phyloP scores from a whole-genome alignment of 1,139 yeast genomes.

The Debaryomycetaceae sp. region DNA sequence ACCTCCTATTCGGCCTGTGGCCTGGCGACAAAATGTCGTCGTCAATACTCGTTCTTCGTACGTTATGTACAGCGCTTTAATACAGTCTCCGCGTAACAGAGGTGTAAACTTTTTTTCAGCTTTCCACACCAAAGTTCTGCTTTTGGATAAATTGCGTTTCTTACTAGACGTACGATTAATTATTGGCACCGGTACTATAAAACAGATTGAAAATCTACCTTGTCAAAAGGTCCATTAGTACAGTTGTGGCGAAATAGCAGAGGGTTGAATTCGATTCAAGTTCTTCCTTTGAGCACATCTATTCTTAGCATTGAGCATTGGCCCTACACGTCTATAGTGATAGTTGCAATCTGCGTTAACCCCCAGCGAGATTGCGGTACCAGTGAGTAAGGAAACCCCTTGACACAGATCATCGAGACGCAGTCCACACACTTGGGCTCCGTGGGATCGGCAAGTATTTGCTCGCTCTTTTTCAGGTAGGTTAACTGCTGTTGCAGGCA shows the following conservation, averaged over 20 bases:
- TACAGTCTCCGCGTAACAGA: background rate
- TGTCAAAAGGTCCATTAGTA: background rate
- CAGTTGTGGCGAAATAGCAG: background rate
- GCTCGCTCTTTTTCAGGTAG: too few relatives aligned
- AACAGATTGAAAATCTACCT: background rate
- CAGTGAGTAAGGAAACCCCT: background rate
- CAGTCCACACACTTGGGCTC: background rate
- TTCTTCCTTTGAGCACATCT: background rate
- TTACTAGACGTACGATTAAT: background rate
- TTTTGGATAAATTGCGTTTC: background rate
- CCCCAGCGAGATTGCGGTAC: too few relatives aligned
- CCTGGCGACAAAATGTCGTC: background rate
- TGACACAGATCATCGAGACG: background rate
- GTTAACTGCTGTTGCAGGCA: background rate
- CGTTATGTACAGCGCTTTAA: background rate
- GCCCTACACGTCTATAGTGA: background rate
- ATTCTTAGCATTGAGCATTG: background rate
- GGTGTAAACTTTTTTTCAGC: background rate
- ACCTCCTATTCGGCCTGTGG: too few relatives aligned
- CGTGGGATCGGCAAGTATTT: too few relatives aligned
- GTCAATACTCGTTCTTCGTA: background rate
- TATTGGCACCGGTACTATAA: background rate
- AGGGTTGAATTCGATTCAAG: background rate
- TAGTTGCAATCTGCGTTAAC: background rate
- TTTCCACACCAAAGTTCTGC: background rate